phyloP scores from a whole-genome alignment of 352 stramenopile species.

The Pythium diclinum region DNA sequence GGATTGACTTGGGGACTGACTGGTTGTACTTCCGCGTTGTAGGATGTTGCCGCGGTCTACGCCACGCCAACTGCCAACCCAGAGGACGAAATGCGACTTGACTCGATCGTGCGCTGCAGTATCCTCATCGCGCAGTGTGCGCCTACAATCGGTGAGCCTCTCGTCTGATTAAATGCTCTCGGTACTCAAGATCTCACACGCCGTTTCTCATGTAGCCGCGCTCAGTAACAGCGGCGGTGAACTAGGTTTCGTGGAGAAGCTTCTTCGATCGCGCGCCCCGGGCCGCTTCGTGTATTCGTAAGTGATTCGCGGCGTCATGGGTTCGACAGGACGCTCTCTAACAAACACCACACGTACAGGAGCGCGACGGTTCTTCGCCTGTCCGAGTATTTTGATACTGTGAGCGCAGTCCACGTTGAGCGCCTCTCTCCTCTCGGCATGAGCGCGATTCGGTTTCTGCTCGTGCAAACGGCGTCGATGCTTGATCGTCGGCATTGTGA shows the following conservation, averaged over 20 bases:
- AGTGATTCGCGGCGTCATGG: background rate
- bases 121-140: slow-evolving; percentile 30
- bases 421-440: slow-evolving; percentile 18
- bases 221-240: background rate
- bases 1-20: slow-evolving; percentile 4
- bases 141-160: slow-evolving; percentile 16
- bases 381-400: slow-evolving; percentile 18
- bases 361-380: slow-evolving; percentile 13
- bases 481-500: slow-evolving; percentile 12
- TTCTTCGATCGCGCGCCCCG: slow-evolving; percentile 15
- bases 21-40: background rate
- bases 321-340: background rate
- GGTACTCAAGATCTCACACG: too few relatives aligned
- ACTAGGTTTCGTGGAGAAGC: slow-evolving; percentile 20
- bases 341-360: slow-evolving; percentile 3
- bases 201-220: background rate
- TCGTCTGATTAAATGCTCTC: background rate
- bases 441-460: slow-evolving; percentile 23
- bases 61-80: background rate
- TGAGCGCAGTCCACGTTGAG: slow-evolving; percentile 3
- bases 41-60: slow-evolving; percentile 31
- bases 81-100: slow-evolving; percentile 24
- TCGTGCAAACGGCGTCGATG: slow-evolving; percentile 20
- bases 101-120: slow-evolving; percentile 32
- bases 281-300: slow-evolving; percentile 18